A percentile compares a stretch with the other conserved stretches of the same genome.
These are phyloP conservation scores for Colletotrichum limetticola DNA, from an alignment of 2,329 filamentous ascomycete species.

Conservation along the genomic window DNA sequence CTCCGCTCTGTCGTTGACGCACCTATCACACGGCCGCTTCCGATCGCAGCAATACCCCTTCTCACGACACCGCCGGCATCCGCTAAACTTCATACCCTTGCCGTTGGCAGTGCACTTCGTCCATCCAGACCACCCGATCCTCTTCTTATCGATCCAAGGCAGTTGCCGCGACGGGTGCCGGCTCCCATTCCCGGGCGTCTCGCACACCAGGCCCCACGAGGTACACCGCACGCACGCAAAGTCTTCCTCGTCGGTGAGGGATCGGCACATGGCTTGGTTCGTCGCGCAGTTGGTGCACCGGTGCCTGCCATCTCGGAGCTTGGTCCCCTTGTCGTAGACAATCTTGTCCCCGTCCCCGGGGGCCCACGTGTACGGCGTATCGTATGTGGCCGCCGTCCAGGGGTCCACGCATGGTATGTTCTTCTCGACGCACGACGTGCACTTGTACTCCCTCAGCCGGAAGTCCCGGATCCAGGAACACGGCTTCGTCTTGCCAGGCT, in stretches of 20 bases:
- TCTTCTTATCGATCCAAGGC: conserved; percentile 16
- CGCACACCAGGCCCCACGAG: conserved; percentile 30
- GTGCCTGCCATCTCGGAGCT: not conserved
- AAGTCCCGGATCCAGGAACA: conserved; percentile 27
- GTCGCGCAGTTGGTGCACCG: conserved; percentile 20
- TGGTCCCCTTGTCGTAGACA: not conserved
- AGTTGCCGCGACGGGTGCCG: not conserved
- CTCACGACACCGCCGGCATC: conserved; percentile 20
- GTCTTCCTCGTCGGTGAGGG: conserved; percentile 1
- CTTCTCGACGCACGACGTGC: conserved; percentile 34
- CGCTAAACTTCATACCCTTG: not conserved
- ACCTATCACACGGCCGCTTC: conserved; percentile 51
- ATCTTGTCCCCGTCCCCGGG: not conserved
- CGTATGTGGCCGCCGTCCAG: conserved; percentile 28
- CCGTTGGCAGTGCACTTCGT: not conserved
- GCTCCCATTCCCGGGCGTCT: not conserved
- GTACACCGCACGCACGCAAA: conserved; percentile 34
- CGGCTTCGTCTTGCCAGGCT: not conserved
- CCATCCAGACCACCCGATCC: conserved; percentile 21
- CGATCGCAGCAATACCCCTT: conserved; percentile 43
- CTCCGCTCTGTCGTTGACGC: conserved; percentile 34
- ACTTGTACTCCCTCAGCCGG: conserved; percentile 26
- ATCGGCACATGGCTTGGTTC: conserved; percentile 20
- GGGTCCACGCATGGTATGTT: conserved; percentile 37
- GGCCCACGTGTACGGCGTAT: conserved; percentile 25